Percentiles rank a stretch among this genome's conserved stretches.
These are phyloP conservation scores for Penicillium sp. DNA, from an alignment of 2,329 filamentous ascomycete genomes.

Conservation along the genomic window DNA sequence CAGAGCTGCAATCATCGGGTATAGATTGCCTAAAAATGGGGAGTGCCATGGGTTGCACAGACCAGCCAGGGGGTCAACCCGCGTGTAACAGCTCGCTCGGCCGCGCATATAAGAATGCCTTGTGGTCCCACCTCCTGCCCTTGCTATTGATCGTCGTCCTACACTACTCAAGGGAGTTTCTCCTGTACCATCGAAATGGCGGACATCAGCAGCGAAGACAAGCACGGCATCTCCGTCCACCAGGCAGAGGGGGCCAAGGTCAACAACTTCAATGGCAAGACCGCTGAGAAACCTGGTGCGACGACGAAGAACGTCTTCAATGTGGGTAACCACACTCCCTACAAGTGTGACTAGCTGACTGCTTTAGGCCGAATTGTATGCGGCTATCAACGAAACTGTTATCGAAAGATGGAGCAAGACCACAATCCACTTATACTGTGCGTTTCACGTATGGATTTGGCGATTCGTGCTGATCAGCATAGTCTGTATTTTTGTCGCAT, in stretches of 20 bases:
- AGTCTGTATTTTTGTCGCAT: conserved; percentile 52
- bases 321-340: background rate
- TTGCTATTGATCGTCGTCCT: background rate
- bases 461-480: conserved; percentile 22
- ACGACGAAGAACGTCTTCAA: conserved; percentile 14
- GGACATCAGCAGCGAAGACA: conserved; percentile 4
- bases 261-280: background rate
- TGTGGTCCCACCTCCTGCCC: background rate
- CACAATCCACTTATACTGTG: conserved; percentile 38
- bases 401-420: conserved; percentile 42
- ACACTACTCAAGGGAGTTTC: background rate
- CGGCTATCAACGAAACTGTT: conserved; percentile 53
- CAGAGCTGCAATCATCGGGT: background rate
- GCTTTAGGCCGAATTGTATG: conserved; percentile 54
- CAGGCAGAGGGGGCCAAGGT: background rate
- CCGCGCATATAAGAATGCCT: conserved; percentile 7
- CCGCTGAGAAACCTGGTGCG: conserved; percentile 10
- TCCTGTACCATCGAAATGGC: background rate
- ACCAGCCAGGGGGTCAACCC: background rate
- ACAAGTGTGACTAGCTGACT: background rate
- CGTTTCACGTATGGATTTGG: conserved; percentile 7
- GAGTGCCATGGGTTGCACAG: background rate
- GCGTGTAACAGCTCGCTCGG: conserved; percentile 8
- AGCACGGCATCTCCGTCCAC: conserved; percentile 12
- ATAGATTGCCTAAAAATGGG: conserved; percentile 1